Percentiles rank a stretch among this genome's conserved stretches.
These are phyloP conservation scores for Ganoderma meredithae DNA, from an alignment of 1,284 basidiomycete species.

Conservation along the genomic window DNA sequence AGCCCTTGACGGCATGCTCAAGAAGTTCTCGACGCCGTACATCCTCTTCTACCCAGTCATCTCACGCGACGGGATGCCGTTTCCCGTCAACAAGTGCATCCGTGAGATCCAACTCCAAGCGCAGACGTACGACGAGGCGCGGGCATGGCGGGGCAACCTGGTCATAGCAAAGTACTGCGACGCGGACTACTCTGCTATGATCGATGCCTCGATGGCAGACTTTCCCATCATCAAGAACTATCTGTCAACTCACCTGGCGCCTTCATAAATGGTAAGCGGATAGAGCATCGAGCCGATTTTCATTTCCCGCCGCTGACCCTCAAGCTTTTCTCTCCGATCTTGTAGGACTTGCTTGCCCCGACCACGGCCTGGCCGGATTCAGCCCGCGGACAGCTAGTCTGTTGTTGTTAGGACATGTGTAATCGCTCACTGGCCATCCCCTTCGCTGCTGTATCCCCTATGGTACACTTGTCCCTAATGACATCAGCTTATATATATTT, in stretches of 20 bases:
- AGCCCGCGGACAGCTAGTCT: constrained; percentile 15
- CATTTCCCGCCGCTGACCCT: constrained; percentile 8
- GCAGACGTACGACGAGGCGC: constrained; percentile 59
- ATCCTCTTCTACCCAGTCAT: constrained; percentile 78
- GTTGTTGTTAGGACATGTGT: constrained; percentile 8
- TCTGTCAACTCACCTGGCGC: constrained; percentile 67
- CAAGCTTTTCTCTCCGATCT: not conserved
- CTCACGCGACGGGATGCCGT: constrained; percentile 79
- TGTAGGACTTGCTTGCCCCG: not conserved
- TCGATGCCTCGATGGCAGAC: constrained; percentile 79
- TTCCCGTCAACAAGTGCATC: constrained; percentile 78
- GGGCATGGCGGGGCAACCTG: constrained; percentile 81
- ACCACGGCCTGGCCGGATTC: not conserved
- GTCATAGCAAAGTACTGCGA: constrained; percentile 78
- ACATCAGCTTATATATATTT: constrained; percentile 26
- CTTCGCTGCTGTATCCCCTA: constrained; percentile 21
- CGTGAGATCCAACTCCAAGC: constrained; percentile 82
- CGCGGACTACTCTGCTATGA: constrained; percentile 70
- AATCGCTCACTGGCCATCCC: constrained; percentile 23
- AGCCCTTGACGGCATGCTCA: constrained; percentile 78
- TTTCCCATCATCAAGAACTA: constrained; percentile 83
- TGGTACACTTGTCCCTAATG: constrained; percentile 28
- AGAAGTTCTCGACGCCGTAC: constrained; percentile 77
- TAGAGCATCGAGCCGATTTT: constrained; percentile 7
- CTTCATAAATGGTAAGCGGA: constrained; percentile 33